Percentiles rank a stretch among this genome's conserved stretches.
Conservation (phyloP, 768 basidiomycete genomes). For the Termitomyces sp. region DNA sequence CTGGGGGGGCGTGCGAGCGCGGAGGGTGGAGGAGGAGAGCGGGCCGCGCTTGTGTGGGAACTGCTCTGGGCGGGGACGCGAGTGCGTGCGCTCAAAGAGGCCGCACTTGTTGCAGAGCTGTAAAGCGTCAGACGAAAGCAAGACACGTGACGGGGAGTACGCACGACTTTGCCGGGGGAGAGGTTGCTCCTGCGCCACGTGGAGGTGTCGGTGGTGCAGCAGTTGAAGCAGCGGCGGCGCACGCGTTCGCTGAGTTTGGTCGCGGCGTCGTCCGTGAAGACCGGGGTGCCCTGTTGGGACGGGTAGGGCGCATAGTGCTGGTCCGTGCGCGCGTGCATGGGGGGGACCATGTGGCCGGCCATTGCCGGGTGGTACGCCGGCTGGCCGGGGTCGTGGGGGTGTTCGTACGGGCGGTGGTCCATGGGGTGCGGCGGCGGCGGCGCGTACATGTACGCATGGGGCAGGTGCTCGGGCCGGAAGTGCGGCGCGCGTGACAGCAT, state of each 20-base stretch:
- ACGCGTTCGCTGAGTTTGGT: conserved; percentile 78
- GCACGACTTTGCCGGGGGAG: conserved; percentile 72
- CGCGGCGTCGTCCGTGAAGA: conserved; percentile 70
- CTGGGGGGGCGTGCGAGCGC: not conserved
- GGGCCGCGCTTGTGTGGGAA: conserved; percentile 79
- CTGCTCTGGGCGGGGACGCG: conserved; percentile 71
- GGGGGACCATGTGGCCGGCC: conserved; percentile 8
- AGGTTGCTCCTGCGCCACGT: conserved; percentile 78
- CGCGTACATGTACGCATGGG: conserved; percentile 31
- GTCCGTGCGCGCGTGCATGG: conserved; percentile 5
- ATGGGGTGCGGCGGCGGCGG: conserved; percentile 19
- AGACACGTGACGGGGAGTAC: conserved; percentile 14
- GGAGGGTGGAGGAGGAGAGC: conserved; percentile 44
- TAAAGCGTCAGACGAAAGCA: conserved; percentile 13
- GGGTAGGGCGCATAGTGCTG: conserved; percentile 20
- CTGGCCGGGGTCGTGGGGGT: conserved; percentile 11
- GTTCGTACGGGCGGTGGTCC: conserved; percentile 22
- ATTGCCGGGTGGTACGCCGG: conserved; percentile 11
- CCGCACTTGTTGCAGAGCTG: conserved; percentile 71
- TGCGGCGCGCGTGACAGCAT: conserved; percentile 23
- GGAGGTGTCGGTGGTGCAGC: conserved; percentile 79
- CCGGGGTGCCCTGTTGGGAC: conserved; percentile 25
- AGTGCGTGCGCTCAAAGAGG: conserved; percentile 77
- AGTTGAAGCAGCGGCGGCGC: conserved; percentile 76
- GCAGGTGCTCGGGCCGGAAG: conserved; percentile 22